Evolutionary conservation across 257 asterid genomes (phyloP).

Genomic region (Striga asiatica): DNA sequence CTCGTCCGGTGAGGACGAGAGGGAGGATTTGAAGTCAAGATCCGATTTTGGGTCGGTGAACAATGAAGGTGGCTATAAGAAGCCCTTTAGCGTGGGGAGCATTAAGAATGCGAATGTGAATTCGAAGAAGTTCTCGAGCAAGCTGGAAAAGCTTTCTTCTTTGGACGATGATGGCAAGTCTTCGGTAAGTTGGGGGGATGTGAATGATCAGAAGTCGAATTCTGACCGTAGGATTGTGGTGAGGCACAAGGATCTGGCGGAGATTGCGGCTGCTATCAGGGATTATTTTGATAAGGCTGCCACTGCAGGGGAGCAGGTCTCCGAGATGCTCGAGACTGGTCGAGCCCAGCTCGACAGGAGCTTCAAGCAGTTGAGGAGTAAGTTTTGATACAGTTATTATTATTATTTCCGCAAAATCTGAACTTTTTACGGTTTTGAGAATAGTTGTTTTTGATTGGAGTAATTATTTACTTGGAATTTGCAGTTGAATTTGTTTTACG

Average conservation of each 20-base stretch:
- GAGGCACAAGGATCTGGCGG: constrained; percentile 82
- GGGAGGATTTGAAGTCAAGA: constrained; percentile 46
- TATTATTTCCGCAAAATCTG: neutral
- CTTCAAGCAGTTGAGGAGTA: constrained; percentile 80
- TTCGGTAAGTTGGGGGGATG: constrained; percentile 68
- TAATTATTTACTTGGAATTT: no score
- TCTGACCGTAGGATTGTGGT: constrained; percentile 65
- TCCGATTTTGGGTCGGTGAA: constrained; percentile 51
- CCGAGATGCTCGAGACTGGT: constrained; percentile 88
- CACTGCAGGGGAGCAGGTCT: constrained; percentile 77
- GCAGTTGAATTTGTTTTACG: no score
- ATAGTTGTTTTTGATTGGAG: neutral
- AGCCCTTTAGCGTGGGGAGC: constrained; percentile 11
- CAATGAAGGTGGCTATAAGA: constrained; percentile 19
- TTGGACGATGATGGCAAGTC: constrained; percentile 53
- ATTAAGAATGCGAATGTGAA: constrained; percentile 17
- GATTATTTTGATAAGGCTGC: constrained; percentile 90
- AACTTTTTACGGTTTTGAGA: neutral
- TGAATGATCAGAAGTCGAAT: constrained; percentile 32
- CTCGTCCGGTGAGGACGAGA: constrained; percentile 42
- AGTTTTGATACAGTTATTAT: constrained; percentile 14
- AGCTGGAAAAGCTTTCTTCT: constrained; percentile 43
- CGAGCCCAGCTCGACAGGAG: constrained; percentile 84
- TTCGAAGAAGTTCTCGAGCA: constrained; percentile 32
- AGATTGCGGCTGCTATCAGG: constrained; percentile 72